Evolutionary conservation across 768 basidiomycete species (phyloP), one percentile per base, ranked within the genome.

Genomic region (Termitomyces sp.): DNA sequence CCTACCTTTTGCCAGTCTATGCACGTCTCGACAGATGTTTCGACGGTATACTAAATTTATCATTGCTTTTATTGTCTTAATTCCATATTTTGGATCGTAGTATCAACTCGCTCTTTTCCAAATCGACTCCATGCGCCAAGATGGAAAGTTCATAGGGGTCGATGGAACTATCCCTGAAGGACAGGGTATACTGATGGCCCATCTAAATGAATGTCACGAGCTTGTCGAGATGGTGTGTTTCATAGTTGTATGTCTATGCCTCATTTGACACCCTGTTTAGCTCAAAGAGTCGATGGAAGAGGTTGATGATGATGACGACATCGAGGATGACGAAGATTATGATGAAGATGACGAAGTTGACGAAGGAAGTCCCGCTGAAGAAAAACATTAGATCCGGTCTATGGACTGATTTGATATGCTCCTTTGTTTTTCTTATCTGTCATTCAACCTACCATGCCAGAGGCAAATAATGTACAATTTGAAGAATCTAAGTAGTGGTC

Each of bases 201-300:
- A 98, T 70, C 74, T 98, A 50, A 94, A 89, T 61, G 96, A 98
- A 71, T 96, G 94, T 57, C 96, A 98, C 66, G 96, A 98, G 69
- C 74, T 98, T 54, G 76, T 98, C 12, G 94, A 94, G 73, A 96
- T 98, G 94, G 91, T 91, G 61, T 40, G 81, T 67, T 16, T 44
- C 34, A 41, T 16, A 9, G 2, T 14, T 27, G 39, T 32, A 56
- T 19, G 34, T 21, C 39, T 40, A 34, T 39, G 42, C 45, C 14
- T 46, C 34, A 37, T 28, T 25, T 41, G 12, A 57, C 28, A 46
- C 37, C n/a, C 28, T 46, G 19, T 14, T 21, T 51, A 89, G 90
- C 73, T 93, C 56, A 93, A 87, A 67, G 88, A 92, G 66, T 81
- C 89, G 7, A 92, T 91, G 89, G 87, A 89, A 48, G 84, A 85